A percentile compares a stretch with the other conserved stretches of the same genome.
These are phyloP conservation scores for Citrus maxima DNA, from an alignment of 345 rosid species.

Conservation along the genomic window DNA sequence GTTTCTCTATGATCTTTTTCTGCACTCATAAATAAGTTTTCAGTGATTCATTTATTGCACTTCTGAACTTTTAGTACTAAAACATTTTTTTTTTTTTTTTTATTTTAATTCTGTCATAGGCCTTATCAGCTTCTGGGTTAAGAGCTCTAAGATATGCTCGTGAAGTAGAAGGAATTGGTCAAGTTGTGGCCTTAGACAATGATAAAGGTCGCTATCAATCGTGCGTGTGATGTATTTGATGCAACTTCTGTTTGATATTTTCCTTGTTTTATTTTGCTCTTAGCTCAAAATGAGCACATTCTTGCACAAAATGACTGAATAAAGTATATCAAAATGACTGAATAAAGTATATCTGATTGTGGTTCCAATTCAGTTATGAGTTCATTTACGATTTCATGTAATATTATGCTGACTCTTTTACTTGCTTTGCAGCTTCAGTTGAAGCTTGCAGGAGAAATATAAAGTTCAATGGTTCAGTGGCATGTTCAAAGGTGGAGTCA, in stretches of 20 bases:
- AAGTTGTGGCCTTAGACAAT: slow-evolving; percentile 94
- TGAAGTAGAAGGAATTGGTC: slow-evolving; percentile 89
- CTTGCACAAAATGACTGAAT: not conserved
- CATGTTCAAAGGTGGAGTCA: slow-evolving; percentile 87
- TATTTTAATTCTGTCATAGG: slow-evolving; percentile 39
- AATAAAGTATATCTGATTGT: not conserved
- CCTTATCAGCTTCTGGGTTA: slow-evolving; percentile 94
- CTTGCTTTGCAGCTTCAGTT: slow-evolving; percentile 57
- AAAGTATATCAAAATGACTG: not conserved
- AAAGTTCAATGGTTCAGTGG: slow-evolving; percentile 86
- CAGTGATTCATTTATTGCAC: not conserved
- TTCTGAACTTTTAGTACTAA: not conserved
- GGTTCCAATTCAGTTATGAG: not conserved
- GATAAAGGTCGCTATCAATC: slow-evolving; percentile 59
- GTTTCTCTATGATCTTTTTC: slow-evolving; percentile 33
- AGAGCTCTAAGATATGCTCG: slow-evolving; percentile 93
- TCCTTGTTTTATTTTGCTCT: not conserved
- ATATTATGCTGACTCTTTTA: not conserved
- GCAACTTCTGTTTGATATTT: not conserved
- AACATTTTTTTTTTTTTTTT: slow-evolving; percentile 2
- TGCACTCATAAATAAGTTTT: not conserved
- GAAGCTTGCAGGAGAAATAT: slow-evolving; percentile 94
- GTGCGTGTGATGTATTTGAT: not conserved
- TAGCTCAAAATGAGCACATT: not conserved
- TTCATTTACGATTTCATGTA: not conserved